Evolutionary conservation across 2,329 filamentous ascomycete species (phyloP).

Genomic region (Penicillium concentricum): DNA sequence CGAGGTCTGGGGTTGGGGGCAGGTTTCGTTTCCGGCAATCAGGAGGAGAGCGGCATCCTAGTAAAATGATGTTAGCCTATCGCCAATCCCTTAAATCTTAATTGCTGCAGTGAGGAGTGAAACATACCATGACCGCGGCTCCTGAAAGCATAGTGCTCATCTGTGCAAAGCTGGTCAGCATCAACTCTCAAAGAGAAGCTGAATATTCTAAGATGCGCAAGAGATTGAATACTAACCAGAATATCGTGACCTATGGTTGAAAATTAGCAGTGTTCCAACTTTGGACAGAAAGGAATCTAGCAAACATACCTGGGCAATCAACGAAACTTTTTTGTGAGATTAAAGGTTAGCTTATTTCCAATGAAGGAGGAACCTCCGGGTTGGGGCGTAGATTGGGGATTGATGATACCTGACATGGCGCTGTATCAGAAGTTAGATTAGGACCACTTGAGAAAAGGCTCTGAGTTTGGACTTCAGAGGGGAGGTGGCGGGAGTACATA

Average conservation of each 20-base stretch:
- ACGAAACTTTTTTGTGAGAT: slow-evolving; percentile 66
- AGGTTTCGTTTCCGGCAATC: slow-evolving; percentile 97
- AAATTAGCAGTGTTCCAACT: slow-evolving; percentile 1
- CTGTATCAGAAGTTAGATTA: slow-evolving; percentile 3
- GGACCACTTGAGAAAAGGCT: neutral
- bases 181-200: neutral
- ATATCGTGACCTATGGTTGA: slow-evolving; percentile 75
- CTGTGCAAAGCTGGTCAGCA: slow-evolving; percentile 6
- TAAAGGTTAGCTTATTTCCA: slow-evolving; percentile 10
- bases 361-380: neutral
- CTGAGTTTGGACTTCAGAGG: neutral
- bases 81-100: neutral
- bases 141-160: slow-evolving; percentile 99
- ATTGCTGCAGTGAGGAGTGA: neutral
- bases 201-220: neutral
- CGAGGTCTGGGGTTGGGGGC: slow-evolving; percentile 96
- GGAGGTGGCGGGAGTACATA: slow-evolving; percentile 65
- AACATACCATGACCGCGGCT: slow-evolving; percentile 79
- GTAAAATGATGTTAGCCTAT: neutral
- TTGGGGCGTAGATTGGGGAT: neutral
- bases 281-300: neutral
- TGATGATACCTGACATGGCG: slow-evolving; percentile 7
- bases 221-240: slow-evolving; percentile 53
- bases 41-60: slow-evolving; percentile 85
- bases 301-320: slow-evolving; percentile 71